Percentiles rank a stretch among this genome's conserved stretches.
Conservation (phyloP, 225 moss, liverwort and hornwort species). For the Bryum argenteum region DNA sequence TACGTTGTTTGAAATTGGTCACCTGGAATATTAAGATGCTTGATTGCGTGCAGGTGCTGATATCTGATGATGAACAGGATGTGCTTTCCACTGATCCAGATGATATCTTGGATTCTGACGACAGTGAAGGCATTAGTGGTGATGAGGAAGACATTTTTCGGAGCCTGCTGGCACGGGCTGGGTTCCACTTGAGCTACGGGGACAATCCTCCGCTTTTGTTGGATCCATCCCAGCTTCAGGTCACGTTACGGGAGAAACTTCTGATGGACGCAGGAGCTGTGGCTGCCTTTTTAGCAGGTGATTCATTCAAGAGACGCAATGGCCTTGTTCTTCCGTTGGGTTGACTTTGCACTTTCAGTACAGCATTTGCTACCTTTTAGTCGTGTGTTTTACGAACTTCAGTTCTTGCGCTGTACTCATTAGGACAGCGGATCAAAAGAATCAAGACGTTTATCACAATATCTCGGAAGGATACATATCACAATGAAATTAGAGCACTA, state of each 20-base stretch:
- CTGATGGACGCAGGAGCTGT: slow-evolving; percentile 99
- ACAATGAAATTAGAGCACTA: not conserved
- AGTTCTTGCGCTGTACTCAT: slow-evolving; percentile 3
- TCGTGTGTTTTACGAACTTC: slow-evolving; percentile 1
- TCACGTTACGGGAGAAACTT: slow-evolving; percentile 93
- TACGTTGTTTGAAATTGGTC: slow-evolving; percentile 5
- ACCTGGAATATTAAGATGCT: slow-evolving; percentile 26
- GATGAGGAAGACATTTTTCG: slow-evolving; percentile 99
- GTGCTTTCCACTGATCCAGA: slow-evolving; percentile 98
- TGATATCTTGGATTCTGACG: slow-evolving; percentile 96
- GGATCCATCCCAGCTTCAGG: slow-evolving; percentile 97
- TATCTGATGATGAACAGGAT: slow-evolving; percentile 99
- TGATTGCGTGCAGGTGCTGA: slow-evolving; percentile 78
- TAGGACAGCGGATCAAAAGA: not conserved
- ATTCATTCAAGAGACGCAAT: slow-evolving; percentile 12
- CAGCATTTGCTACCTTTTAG: not conserved
- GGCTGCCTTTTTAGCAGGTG: slow-evolving; percentile 93
- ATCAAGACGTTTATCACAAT: not conserved
- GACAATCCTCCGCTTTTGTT: slow-evolving; percentile 93
- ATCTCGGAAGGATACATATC: not conserved
- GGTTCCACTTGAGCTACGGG: slow-evolving; percentile 95
- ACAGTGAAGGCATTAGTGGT: slow-evolving; percentile 98
- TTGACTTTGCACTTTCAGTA: slow-evolving; percentile 7
- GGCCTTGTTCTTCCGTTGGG: slow-evolving; percentile 6
- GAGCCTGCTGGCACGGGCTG: slow-evolving; percentile 93